phyloP scores from a whole-genome alignment of 768 basidiomycete genomes.

The Pleurotus giganteus region DNA sequence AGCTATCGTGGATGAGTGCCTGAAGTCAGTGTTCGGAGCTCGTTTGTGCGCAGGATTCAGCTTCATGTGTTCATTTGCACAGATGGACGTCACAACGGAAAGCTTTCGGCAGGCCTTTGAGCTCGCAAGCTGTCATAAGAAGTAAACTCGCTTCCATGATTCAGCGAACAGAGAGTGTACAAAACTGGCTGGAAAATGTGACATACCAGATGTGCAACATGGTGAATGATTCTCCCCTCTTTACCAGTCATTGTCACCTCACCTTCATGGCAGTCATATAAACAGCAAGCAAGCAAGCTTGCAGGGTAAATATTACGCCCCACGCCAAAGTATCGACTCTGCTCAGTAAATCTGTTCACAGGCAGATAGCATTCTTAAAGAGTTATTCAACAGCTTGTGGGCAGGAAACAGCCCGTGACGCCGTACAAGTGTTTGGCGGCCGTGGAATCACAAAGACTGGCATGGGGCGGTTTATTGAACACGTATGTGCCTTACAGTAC shows the following conservation, averaged over 20 bases:
- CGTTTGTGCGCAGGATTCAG: background rate
- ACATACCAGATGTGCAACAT: conserved; percentile 90
- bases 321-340: background rate
- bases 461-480: conserved; percentile 77
- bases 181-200: conserved; percentile 72
- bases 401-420: conserved; percentile 62
- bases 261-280: conserved; percentile 46
- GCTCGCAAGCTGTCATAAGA: conserved; percentile 84
- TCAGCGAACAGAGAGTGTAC: conserved; percentile 59
- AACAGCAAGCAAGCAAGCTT: conserved; percentile 71
- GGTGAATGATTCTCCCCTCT: conserved; percentile 35
- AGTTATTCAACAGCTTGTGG: conserved; percentile 60
- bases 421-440: conserved; percentile 76
- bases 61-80: background rate
- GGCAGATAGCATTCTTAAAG: conserved; percentile 74
- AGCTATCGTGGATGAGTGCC: conserved; percentile 71
- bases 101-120: conserved; percentile 87
- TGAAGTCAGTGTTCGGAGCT: conserved; percentile 53
- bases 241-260: conserved; percentile 18
- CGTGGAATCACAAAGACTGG: conserved; percentile 82
- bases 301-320: conserved; percentile 51
- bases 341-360: conserved; percentile 16
- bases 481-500: conserved; percentile 39
- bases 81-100: conserved; percentile 88
- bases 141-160: conserved; percentile 90